Conservation (phyloP, 83 land plant genomes). For the Thuja plicata region DNA sequence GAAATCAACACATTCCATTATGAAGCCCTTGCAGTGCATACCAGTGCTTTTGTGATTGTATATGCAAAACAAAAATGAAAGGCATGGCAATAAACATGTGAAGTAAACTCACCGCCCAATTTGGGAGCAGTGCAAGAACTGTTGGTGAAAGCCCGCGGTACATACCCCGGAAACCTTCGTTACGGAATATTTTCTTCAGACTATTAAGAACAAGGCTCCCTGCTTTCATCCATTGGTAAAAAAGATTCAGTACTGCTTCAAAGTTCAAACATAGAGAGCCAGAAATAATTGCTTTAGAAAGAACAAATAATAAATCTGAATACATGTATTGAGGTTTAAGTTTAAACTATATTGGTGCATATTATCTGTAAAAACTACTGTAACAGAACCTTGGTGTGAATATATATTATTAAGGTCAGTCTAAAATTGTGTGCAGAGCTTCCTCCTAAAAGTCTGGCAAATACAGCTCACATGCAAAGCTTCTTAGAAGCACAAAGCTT, state of each 20-base stretch:
- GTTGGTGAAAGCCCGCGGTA: conserved; percentile 95
- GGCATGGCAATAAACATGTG: conserved; percentile 13
- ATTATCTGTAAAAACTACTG: neutral
- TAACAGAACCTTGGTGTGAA: neutral
- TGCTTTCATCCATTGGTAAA: conserved; percentile 24
- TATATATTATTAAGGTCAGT: neutral
- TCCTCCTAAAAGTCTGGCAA: neutral
- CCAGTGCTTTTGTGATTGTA: neutral
- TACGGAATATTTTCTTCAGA: conserved; percentile 46
- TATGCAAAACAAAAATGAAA: conserved; percentile 2
- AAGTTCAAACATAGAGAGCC: neutral
- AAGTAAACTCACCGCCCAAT: conserved; percentile 82
- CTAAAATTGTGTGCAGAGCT: neutral
- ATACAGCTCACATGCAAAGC: neutral
- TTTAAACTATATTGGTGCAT: neutral
- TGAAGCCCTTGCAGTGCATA: neutral
- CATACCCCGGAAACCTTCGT: conserved; percentile 69
- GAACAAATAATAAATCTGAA: neutral
- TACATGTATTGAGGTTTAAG: neutral
- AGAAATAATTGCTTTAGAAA: neutral
- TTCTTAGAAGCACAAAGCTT: too few species aligned
- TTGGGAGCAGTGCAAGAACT: conserved; percentile 89
- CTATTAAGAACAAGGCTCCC: conserved; percentile 57
- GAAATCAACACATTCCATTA: neutral
- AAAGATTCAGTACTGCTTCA: neutral